Base-by-base conservation (phyloP, 1,284 basidiomycete genomes). In the Rhodotorula sp. region DNA sequence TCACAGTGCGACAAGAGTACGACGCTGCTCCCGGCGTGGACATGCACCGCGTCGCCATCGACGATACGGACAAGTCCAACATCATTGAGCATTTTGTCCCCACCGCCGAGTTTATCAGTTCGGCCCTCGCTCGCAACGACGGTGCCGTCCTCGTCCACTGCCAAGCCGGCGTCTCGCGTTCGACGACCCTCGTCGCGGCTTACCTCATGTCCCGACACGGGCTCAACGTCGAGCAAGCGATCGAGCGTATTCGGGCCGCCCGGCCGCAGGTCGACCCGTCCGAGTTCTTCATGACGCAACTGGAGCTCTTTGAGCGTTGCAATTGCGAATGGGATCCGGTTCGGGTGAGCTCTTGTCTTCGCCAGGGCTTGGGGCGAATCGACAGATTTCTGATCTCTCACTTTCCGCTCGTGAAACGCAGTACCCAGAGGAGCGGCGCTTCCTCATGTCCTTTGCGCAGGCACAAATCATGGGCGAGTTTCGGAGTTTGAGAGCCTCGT, bases 81-180 rank as follows among this genome's bases (percentile, higher is more conserved):
- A 79, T 82, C 58, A 72, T 81, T 52, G 78, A 78, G 16, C 80
- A 81, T 67, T 80, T 83, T 61, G 69, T 74, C 16, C 65, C 74
- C 16, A 74, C 76, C 46, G 78, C 77, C 70, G 78, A 79, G 31
- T 79, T 81, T 63, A 80, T 83, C 51, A 47, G 76, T 7, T 46
- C 69, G 15, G 78, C 77, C n/a, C 75, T 80, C 23, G 23, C 71
- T 18, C 76, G 78, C n/a, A 66, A 71, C 0, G 77, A 80, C 6
- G 79, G 78, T 31, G 54, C 26, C n/a, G 80, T 83, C 0, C 77
- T 83, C 21, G 81, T 83, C 3, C 82, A 82, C 65, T 83, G 82
- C 61, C 81, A 82, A 65, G 81, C 82, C 0, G 81, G 81, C 15
- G 78, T 81, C 20, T 80, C 80, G 15, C 75, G 82, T 5, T 81